Conservation (phyloP, 345 rosid genomes). For the Brassica rapa region DNA sequence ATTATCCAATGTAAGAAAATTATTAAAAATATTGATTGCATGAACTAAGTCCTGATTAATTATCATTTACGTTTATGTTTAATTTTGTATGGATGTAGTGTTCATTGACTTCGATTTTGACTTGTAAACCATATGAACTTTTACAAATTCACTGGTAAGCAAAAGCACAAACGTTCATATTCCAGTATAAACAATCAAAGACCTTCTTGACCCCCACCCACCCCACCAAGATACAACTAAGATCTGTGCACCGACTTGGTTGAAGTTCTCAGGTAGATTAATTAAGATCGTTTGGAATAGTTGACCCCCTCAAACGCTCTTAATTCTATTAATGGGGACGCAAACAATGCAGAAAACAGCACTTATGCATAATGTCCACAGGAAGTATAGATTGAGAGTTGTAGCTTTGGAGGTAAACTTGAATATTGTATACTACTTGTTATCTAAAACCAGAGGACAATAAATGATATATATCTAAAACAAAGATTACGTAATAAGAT, state of each 20-base stretch:
- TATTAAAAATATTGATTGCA: background rate
- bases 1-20: background rate
- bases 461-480: background rate
- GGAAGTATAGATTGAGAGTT: background rate
- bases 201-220: background rate
- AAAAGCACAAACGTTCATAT: background rate
- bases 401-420: background rate
- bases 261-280: background rate
- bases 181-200: background rate
- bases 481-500: slow-evolving; percentile 35
- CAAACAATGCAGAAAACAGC: background rate
- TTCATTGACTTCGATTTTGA: background rate
- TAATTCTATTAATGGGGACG: background rate
- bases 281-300: background rate
- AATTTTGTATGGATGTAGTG: background rate
- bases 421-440: background rate
- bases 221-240: background rate
- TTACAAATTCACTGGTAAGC: background rate
- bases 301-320: background rate
- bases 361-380: background rate
- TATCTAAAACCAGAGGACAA: background rate
- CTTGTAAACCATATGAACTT: background rate
- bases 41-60: background rate
- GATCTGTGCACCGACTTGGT: background rate
- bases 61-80: background rate